Evolutionary conservation across 495 filamentous ascomycete species (phyloP).

Genomic region (Neurospora sp.): DNA sequence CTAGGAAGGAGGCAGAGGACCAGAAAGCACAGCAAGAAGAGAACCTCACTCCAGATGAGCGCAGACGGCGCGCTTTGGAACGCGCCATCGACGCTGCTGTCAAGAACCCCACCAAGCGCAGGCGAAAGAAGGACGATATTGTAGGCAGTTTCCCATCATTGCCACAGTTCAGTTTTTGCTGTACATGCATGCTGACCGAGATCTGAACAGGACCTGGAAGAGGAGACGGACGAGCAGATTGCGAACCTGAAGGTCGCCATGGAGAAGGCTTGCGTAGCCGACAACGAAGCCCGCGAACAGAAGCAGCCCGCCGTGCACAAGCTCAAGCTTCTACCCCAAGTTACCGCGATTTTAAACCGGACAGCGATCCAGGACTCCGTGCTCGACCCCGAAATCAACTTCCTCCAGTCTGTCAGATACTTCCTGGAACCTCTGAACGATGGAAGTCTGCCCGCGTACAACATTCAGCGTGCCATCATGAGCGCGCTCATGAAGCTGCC

Average conservation of each 20-base stretch:
- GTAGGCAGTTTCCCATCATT: conserved; percentile 38
- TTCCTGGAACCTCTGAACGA: conserved; percentile 95
- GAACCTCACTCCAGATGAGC: conserved; percentile 52
- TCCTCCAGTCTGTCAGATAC: conserved; percentile 88
- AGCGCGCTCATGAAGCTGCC: conserved; percentile 66
- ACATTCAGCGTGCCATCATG: conserved; percentile 93
- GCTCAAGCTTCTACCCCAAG: conserved; percentile 87
- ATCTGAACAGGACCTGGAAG: conserved; percentile 66
- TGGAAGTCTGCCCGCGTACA: conserved; percentile 86
- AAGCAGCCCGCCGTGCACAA: conserved; percentile 82
- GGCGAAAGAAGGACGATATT: conserved; percentile 80
- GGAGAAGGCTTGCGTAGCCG: conserved; percentile 81
- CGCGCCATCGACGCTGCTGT: conserved; percentile 77
- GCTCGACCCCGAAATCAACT: conserved; percentile 88
- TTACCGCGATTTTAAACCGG: conserved; percentile 76
- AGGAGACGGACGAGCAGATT: conserved; percentile 80
- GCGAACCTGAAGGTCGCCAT: conserved; percentile 80
- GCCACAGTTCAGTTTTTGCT: background rate
- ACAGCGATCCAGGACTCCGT: conserved; percentile 71
- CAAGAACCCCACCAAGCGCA: conserved; percentile 68
- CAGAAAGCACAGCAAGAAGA: conserved; percentile 54
- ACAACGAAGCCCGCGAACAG: conserved; percentile 66
- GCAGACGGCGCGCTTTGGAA: conserved; percentile 69
- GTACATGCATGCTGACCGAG: conserved; percentile 6
- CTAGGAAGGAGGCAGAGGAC: conserved; percentile 41